Base-by-base conservation (phyloP, 768 basidiomycete species). In the Leccinum uliginosum region DNA sequence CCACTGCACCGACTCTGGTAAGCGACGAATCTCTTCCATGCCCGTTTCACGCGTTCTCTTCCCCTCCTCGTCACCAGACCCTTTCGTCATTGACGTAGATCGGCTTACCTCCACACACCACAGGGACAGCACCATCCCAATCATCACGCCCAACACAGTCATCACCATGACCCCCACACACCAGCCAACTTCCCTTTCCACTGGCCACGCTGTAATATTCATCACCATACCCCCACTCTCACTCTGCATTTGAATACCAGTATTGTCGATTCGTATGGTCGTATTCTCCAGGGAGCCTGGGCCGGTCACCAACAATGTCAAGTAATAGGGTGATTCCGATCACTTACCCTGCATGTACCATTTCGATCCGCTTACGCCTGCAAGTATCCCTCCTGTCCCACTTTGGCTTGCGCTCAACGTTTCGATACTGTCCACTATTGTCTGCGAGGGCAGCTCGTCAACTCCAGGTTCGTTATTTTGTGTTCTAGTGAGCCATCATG, bases 151-250 rank as follows among this genome's bases (percentile, higher is more conserved):
- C 14, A 45, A 45, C 3, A 23, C 23, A 7, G 14, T 15, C 48
- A 94, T 90, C 92, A 69, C 88, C 45, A 78, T 84, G 27, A 80
- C 81, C 57, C 71, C 89, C 30, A 79, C 80, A 19, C 89, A 91
- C 75, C 87, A 87, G 58, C 38, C 54, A 17, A 17, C 30, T 43
- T 43, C 59, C 34, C 50, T 26, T 44, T 54, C 51, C 8, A 50
- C 30, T 1, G 34, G 30, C 55, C 54, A 54, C 51, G 29, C 26
- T 24, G 56, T 58, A 10, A 59, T 29, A 51, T 61, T 51, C 17
- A 66, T 44, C 24, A 57, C 56, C 55, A 67, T 51, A 17, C 34
- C 43, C 17, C 32, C 51, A 23, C 32, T 45, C 51, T 35, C 44
- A 6, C 12, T 40, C 3, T 52, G 34, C 49, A 6, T 32, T n/a